Percentiles rank a stretch among this genome's conserved stretches.
Conservation (phyloP, 2,329 filamentous ascomycete species). For the Calonectria pseudoreteaudii region DNA sequence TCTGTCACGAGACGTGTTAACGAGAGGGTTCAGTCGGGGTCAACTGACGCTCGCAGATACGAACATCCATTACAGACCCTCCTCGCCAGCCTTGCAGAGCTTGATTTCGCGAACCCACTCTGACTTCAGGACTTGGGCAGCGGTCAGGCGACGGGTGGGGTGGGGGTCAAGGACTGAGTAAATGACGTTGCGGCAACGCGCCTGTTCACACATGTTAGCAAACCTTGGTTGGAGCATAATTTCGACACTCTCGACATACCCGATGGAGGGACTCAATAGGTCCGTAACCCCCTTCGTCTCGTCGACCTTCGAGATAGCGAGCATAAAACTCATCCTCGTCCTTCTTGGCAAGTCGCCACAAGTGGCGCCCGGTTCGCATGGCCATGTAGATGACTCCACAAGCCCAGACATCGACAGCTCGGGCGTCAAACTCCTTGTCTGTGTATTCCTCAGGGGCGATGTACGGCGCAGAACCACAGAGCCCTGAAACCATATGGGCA, state of each 20-base stretch:
- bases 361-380: constrained; percentile 94
- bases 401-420: constrained; percentile 98
- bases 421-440: constrained; percentile 94
- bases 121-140: constrained; percentile 95
- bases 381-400: constrained; percentile 99
- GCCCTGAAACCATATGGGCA: constrained; percentile 96
- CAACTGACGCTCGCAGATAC: background rate
- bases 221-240: background rate
- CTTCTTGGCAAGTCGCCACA: constrained; percentile 97
- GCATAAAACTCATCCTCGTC: constrained; percentile 98
- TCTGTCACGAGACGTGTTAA: background rate
- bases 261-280: constrained; percentile 96
- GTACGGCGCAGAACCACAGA: constrained; percentile 96
- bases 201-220: constrained; percentile 63
- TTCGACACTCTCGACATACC: constrained; percentile 68
- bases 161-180: constrained; percentile 98
- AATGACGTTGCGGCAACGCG: constrained; percentile 97
- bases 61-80: constrained; percentile 76
- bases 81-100: constrained; percentile 94
- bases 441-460: constrained; percentile 97
- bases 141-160: constrained; percentile 90
- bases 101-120: constrained; percentile 99
- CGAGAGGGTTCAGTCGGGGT: background rate
- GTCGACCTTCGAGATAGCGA: constrained; percentile 90
- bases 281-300: constrained; percentile 94